These are phyloP conservation scores for Xylariaceae sp. DNA, from an alignment of 2,329 filamentous ascomycete species.

Conservation along the genomic window DNA sequence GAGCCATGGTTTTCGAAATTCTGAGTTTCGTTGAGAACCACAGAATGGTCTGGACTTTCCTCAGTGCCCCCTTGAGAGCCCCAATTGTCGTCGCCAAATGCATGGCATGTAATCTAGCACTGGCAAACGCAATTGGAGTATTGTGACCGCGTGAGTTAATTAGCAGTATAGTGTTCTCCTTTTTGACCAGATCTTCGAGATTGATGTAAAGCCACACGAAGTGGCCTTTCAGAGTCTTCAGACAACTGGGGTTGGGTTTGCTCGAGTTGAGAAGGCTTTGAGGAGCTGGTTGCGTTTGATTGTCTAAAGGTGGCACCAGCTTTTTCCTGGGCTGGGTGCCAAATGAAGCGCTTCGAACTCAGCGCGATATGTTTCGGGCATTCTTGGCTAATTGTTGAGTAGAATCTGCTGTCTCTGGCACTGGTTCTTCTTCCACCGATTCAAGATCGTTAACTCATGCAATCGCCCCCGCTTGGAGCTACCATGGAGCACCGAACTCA, in stretches of 20 bases:
- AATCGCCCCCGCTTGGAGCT: no score
- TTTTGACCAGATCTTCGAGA: neutral
- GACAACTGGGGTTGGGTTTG: neutral
- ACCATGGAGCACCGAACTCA: no score
- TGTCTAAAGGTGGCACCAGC: neutral
- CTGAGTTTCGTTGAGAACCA: neutral
- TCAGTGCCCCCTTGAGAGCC: neutral
- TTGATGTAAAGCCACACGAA: slow-evolving; percentile 3
- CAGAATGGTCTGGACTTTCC: neutral
- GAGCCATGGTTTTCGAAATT: neutral
- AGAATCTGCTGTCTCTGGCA: neutral
- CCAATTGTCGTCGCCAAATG: neutral
- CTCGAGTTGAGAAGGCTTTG: no score
- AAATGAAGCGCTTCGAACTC: neutral
- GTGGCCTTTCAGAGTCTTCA: neutral
- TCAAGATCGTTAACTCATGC: neutral
- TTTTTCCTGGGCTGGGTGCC: neutral
- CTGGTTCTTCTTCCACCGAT: neutral
- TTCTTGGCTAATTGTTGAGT: neutral
- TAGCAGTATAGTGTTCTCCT: neutral
- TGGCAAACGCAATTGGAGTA: neutral
- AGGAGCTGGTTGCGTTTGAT: neutral
- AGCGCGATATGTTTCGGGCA: neutral
- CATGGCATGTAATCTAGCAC: neutral
- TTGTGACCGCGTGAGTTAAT: slow-evolving; percentile 1